These are phyloP conservation scores for Cadophora luteo-olivacea DNA, from an alignment of 2,329 filamentous ascomycete species.

Conservation along the genomic window DNA sequence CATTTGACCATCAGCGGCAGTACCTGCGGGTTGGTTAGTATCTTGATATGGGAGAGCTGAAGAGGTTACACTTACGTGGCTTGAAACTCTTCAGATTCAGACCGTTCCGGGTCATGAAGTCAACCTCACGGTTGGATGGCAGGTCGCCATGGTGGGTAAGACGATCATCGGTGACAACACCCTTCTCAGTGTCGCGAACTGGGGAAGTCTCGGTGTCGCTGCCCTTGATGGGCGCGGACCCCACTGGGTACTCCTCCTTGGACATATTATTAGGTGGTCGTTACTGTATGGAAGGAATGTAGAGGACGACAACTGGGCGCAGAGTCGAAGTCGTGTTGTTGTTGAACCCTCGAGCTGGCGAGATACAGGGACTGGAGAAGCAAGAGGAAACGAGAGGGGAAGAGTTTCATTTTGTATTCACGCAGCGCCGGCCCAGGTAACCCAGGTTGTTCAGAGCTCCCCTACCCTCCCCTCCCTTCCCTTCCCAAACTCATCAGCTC, in stretches of 20 bases:
- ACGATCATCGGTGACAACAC: not conserved
- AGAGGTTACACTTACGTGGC: not conserved
- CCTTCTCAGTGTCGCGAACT: slow-evolving; percentile 13
- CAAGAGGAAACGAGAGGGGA: not conserved
- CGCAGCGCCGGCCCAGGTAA: not conserved
- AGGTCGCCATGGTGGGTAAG: not conserved
- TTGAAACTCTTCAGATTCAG: slow-evolving; percentile 18
- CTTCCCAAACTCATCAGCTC: not conserved
- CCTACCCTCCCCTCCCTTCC: too few relatives aligned
- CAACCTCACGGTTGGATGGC: slow-evolving; percentile 11
- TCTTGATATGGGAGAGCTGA: not conserved
- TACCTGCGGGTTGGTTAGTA: not conserved
- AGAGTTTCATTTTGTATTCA: slow-evolving; percentile 9
- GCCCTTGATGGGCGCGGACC: slow-evolving; percentile 14
- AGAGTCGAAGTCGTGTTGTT: slow-evolving; percentile 1
- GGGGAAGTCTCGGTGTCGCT: slow-evolving; percentile 16
- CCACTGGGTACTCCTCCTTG: slow-evolving; percentile 14
- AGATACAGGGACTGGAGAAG: slow-evolving; percentile 11
- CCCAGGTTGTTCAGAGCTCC: not conserved
- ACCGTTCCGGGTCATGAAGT: slow-evolving; percentile 23
- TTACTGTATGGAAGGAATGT: slow-evolving; percentile 4
- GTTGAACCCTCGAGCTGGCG: slow-evolving; percentile 13
- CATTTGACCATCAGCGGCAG: slow-evolving; percentile 6
- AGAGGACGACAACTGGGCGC: slow-evolving; percentile 1
- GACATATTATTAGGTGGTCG: slow-evolving; percentile 8